Evolutionary conservation across 2,329 filamentous ascomycete species (phyloP).

Genomic region (Myriosclerotinia scirpicola): DNA sequence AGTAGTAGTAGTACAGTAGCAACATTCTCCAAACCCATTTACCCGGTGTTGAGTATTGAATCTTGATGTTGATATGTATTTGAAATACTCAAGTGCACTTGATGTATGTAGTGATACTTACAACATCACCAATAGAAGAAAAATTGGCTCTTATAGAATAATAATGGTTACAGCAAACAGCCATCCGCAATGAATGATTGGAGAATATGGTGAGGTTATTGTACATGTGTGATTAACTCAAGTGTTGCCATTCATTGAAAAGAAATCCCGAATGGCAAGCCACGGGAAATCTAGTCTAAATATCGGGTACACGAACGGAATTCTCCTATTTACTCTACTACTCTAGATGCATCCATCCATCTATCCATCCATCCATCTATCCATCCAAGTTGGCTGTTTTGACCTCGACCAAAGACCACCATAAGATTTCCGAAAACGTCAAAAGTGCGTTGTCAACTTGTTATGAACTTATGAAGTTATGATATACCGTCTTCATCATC

Average conservation of each 20-base stretch:
- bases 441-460: not conserved
- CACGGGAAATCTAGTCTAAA: slow-evolving; percentile 4
- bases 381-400: not conserved
- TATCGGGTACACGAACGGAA: not conserved
- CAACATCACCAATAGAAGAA: no score
- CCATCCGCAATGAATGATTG: not conserved
- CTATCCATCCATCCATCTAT: no score
- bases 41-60: no score
- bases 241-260: not conserved
- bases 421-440: not conserved
- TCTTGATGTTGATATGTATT: not conserved
- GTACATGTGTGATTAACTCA: not conserved
- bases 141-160: not conserved
- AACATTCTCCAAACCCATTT: no score
- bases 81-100: not conserved
- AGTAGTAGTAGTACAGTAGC: no score
- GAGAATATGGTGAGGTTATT: not conserved
- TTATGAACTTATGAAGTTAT: no score
- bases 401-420: no score
- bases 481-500: no score
- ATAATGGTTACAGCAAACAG: not conserved
- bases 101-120: no score
- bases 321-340: slow-evolving; percentile 14
- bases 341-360: slow-evolving; percentile 7
- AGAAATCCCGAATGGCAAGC: slow-evolving; percentile 6